Conservation (phyloP, 1,139 yeast genomes). For the Debaryomyces sp. region DNA sequence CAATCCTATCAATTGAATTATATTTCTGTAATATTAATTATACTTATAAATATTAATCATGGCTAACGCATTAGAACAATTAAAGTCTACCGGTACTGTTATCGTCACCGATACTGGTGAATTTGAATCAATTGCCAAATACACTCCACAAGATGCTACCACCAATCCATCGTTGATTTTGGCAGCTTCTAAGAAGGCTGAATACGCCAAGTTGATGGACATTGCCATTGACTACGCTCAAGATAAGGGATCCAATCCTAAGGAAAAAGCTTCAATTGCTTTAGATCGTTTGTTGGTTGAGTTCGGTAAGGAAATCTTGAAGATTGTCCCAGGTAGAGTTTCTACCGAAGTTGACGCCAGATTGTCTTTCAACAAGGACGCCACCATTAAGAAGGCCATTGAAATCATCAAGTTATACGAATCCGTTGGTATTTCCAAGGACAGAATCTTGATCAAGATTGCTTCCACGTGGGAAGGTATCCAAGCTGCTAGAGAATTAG, state of each 20-base stretch:
- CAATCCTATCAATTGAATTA: neutral
- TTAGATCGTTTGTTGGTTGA: constrained; percentile 92
- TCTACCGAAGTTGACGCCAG: constrained; percentile 99
- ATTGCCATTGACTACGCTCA: constrained; percentile 88
- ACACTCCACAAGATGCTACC: constrained; percentile 98
- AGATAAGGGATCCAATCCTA: constrained; percentile 53
- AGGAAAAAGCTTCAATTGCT: constrained; percentile 66
- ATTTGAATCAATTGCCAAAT: constrained; percentile 95
- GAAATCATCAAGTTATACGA: constrained; percentile 84
- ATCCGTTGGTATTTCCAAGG: constrained; percentile 80
- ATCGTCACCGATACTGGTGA: constrained; percentile 99
- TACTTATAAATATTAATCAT: constrained; percentile 16
- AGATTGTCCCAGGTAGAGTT: constrained; percentile 98
- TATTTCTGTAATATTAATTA: neutral
- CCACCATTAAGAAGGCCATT: constrained; percentile 88
- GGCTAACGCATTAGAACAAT: constrained; percentile 83
- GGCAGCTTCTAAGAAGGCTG: constrained; percentile 92
- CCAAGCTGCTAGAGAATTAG: constrained; percentile 96
- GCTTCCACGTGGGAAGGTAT: constrained; percentile 99
- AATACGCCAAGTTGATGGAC: constrained; percentile 87
- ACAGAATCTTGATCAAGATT: constrained; percentile 90
- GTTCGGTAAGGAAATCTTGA: constrained; percentile 91
- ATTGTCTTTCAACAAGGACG: constrained; percentile 92
- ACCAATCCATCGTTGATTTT: constrained; percentile 97
- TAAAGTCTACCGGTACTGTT: constrained; percentile 92